These are phyloP conservation scores for Persicaria maculosa DNA, from an alignment of 148 eudicot genomes.

Conservation along the genomic window DNA sequence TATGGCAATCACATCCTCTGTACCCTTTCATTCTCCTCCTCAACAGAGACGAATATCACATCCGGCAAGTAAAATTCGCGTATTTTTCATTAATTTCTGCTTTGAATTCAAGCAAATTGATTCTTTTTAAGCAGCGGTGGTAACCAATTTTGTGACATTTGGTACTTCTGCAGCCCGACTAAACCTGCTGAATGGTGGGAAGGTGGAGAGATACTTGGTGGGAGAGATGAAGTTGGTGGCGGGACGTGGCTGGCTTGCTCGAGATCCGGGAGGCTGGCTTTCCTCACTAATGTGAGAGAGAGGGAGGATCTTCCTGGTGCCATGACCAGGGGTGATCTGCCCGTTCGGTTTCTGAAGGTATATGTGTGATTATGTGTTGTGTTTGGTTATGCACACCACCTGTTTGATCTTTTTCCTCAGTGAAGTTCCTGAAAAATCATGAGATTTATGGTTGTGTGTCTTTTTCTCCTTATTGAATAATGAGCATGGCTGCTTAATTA, in stretches of 20 bases:
- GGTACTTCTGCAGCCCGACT: constrained; percentile 41
- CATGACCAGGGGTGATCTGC: constrained; percentile 66
- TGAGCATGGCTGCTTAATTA: not conserved
- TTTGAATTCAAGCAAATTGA: not conserved
- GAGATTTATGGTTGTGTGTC: not conserved
- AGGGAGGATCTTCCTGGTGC: constrained; percentile 23
- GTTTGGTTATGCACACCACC: not conserved
- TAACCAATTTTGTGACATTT: not conserved
- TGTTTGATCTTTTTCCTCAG: constrained; percentile 1
- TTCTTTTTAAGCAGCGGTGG: not conserved
- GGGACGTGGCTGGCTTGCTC: constrained; percentile 84
- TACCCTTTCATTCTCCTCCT: constrained; percentile 68
- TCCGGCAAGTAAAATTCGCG: constrained; percentile 33
- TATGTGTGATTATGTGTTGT: not conserved
- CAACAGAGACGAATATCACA: constrained; percentile 76
- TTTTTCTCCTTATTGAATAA: not conserved
- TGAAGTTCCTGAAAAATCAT: not conserved
- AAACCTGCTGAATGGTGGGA: constrained; percentile 75
- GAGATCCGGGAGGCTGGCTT: constrained; percentile 60
- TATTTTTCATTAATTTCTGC: not conserved
- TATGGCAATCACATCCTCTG: constrained; percentile 76
- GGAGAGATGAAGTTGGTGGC: constrained; percentile 70
- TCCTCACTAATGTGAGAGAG: constrained; percentile 78
- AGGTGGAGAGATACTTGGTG: constrained; percentile 66
- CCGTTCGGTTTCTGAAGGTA: constrained; percentile 74